These are phyloP conservation scores for Martensiomyces pterosporus DNA, from an alignment of 192 early-diverging fungal species.

Conservation along the genomic window DNA sequence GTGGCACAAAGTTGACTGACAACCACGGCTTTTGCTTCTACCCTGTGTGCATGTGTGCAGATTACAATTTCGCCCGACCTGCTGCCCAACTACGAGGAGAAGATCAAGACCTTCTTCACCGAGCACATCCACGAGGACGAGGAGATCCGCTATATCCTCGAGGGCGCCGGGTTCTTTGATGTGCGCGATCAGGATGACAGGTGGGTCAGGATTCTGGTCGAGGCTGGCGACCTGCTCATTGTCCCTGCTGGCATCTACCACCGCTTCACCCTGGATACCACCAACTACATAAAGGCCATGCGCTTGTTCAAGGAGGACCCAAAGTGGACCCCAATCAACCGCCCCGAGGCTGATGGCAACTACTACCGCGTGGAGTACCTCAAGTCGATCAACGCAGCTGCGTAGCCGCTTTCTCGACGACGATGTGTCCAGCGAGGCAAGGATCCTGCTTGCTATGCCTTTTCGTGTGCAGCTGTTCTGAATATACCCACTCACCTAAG, in stretches of 20 bases:
- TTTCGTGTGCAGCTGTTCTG: no score
- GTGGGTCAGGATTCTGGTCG: slow-evolving; percentile 86
- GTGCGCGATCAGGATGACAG: slow-evolving; percentile 57
- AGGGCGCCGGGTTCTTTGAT: slow-evolving; percentile 93
- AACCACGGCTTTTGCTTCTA: no score
- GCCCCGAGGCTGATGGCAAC: slow-evolving; percentile 62
- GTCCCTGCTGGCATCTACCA: slow-evolving; percentile 96
- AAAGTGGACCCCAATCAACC: slow-evolving; percentile 77
- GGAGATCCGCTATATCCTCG: slow-evolving; percentile 90
- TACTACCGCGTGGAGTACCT: slow-evolving; percentile 53
- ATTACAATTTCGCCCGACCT: slow-evolving; percentile 76
- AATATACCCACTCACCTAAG: no score
- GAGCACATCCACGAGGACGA: slow-evolving; percentile 98
- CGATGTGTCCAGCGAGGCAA: no score
- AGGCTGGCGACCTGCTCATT: slow-evolving; percentile 76
- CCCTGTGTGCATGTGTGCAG: no score
- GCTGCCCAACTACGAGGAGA: slow-evolving; percentile 86
- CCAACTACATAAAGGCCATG: slow-evolving; percentile 85
- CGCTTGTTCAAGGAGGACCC: slow-evolving; percentile 80
- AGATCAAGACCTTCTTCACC: slow-evolving; percentile 87
- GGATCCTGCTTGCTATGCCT: no score
- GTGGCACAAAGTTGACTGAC: no score
- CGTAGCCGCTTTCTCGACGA: neutral
- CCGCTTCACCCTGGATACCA: slow-evolving; percentile 86
- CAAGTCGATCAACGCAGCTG: slow-evolving; percentile 12